phyloP scores from a whole-genome alignment of 306 rosid genomes.

The Vicia sativa region DNA sequence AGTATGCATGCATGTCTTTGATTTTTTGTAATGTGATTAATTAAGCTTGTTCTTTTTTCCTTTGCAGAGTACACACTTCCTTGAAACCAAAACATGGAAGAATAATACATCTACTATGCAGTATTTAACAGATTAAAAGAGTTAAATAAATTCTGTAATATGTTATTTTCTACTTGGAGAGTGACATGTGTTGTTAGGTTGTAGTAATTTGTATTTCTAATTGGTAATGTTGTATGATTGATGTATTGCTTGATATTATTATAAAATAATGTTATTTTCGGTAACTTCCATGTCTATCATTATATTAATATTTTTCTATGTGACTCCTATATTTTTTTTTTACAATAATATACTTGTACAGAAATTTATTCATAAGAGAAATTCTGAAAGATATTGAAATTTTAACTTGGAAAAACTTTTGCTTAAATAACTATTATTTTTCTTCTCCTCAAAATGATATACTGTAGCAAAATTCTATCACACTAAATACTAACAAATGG shows the following conservation, averaged over 20 bases:
- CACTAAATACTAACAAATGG: no score
- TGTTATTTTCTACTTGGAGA: conserved; percentile 17
- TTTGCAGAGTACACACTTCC: conserved; percentile 52
- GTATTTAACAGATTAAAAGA: conserved; percentile 27
- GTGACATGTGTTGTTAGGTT: conserved; percentile 18
- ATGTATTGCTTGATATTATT: neutral
- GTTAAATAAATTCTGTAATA: conserved; percentile 40
- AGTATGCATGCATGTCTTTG: neutral
- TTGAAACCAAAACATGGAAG: conserved; percentile 27
- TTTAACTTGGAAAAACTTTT: no score
- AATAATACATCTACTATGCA: conserved; percentile 19
- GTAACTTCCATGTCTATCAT: no score
- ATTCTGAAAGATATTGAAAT: no score
- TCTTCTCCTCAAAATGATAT: no score
- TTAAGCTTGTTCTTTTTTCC: conserved; percentile 9
- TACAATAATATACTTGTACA: no score
- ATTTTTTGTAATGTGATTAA: neutral
- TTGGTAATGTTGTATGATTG: neutral
- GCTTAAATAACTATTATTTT: no score
- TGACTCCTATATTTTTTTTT: no score
- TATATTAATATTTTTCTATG: no score
- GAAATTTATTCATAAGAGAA: no score
- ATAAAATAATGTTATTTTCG: neutral
- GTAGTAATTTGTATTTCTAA: conserved; percentile 21
- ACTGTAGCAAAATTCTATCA: no score